phyloP scores from a whole-genome alignment of 2,329 filamentous ascomycete species.

The Blastomyces percursus region DNA sequence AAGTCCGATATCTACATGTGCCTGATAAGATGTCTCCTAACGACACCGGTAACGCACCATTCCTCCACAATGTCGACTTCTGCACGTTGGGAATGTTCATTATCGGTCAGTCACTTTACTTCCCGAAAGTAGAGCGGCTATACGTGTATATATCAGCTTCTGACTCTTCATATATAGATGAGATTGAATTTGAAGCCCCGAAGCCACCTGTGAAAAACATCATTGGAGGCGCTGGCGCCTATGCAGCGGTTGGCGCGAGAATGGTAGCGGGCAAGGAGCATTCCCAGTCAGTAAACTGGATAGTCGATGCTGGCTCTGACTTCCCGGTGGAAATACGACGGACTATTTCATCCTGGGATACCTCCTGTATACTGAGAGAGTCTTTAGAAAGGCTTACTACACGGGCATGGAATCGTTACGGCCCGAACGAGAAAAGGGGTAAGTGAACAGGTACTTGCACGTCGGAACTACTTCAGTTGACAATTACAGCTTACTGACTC shows the following conservation, averaged over 20 bases:
- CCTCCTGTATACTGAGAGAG: conserved; percentile 57
- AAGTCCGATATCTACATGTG: neutral
- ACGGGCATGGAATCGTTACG: conserved; percentile 85
- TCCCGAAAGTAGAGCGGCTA: neutral
- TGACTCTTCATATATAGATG: conserved; percentile 48
- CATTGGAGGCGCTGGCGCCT: conserved; percentile 81
- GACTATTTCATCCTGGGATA: conserved; percentile 63
- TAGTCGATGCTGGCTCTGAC: conserved; percentile 80
- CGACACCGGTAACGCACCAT: neutral
- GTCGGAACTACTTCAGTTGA: neutral
- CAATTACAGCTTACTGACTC: conserved; percentile 4
- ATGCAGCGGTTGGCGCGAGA: conserved; percentile 76
- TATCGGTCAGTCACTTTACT: conserved; percentile 37
- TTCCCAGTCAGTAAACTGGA: conserved; percentile 68
- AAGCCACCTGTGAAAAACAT: conserved; percentile 60
- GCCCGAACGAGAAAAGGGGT: conserved; percentile 54
- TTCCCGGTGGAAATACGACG: conserved; percentile 59
- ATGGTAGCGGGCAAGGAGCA: conserved; percentile 62
- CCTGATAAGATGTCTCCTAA: conserved; percentile 3
- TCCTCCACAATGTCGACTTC: conserved; percentile 39
- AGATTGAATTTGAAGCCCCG: conserved; percentile 73
- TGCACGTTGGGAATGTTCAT: conserved; percentile 55
- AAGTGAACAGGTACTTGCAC: conserved; percentile 11
- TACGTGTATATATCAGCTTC: neutral
- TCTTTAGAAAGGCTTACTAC: conserved; percentile 64